Evolutionary conservation across 176 grass and related monocot species (phyloP).

Genomic region (Aegilops bicornis): DNA sequence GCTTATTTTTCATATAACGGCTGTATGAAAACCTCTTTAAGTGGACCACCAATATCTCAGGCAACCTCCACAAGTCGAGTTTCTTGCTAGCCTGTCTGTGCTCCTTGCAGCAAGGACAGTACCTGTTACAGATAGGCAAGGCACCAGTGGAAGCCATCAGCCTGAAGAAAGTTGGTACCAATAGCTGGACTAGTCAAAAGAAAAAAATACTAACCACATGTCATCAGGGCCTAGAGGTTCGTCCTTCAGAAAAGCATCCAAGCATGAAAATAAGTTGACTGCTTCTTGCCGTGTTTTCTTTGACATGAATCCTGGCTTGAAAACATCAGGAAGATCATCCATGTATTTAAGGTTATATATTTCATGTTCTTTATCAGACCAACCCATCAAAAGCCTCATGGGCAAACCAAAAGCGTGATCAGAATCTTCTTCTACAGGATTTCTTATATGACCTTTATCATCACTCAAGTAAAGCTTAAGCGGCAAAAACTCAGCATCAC

Average conservation of each 20-base stretch:
- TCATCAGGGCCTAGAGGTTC: conserved; percentile 97
- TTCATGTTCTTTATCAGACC: conserved; percentile 73
- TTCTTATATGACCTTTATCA: conserved; percentile 61
- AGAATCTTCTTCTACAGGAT: conserved; percentile 49
- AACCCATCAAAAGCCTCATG: conserved; percentile 74
- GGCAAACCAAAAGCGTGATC: conserved; percentile 21
- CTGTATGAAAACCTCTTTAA: conserved; percentile 98
- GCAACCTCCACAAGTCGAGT: conserved; percentile 94
- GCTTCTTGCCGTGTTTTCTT: conserved; percentile 93
- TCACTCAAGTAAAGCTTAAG: conserved; percentile 75
- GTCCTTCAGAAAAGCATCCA: conserved; percentile 93
- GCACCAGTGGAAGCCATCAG: conserved; percentile 10
- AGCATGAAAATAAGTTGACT: conserved; percentile 88
- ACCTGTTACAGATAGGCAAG: conserved; percentile 46
- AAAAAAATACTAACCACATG: conserved; percentile 82
- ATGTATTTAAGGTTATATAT: conserved; percentile 69
- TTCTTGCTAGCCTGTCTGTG: conserved; percentile 98
- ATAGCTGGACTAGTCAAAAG: conserved; percentile 1
- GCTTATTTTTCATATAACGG: conserved; percentile 95
- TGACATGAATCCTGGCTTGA: conserved; percentile 79
- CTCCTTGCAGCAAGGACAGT: conserved; percentile 94
- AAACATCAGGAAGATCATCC: conserved; percentile 82
- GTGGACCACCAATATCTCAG: conserved; percentile 94
- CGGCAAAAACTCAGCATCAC: conserved; percentile 40
- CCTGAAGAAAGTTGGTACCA: background rate